Evolutionary conservation across 768 basidiomycete species (phyloP), one percentile per base, ranked within the genome.

Genomic region (Trametes cubensis): DNA sequence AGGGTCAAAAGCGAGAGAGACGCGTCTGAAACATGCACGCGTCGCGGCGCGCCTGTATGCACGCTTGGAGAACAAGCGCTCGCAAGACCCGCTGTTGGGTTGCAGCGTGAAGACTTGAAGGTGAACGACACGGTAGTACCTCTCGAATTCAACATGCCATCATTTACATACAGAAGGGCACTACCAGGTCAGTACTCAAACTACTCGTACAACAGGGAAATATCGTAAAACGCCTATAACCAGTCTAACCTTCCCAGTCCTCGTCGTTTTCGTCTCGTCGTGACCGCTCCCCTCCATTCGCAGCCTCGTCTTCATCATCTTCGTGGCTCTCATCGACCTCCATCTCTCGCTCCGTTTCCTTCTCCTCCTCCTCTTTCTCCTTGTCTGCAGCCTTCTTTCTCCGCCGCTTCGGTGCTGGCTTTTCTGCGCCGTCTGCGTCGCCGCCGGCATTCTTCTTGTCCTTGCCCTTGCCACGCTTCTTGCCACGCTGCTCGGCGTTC

Each of bases 381-480:
- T 53, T 61, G 45, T 51, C 62, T 6, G 50, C 58, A 55, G 70
- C 76, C 68, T 66, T 71, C 69, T 59, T 75, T 62, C 61, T 63
- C 66, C 80, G 85, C 59, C 82, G 77, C 54, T 81, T 79, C 11
- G 78, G 78, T 39, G 79, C 75, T 6, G 79, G 70, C 42, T 58
- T 66, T 14, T 74, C 74, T 13, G 67, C 73, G 7, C 71, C 77
- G 25, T 76, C 79, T 18, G 73, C 76, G 3, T 73, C 70, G 5
- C 71, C 69, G 3, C 71, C 69, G 3, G 78, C 67, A 13, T 21
- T 47, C 5, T 77, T 79, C 42, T 81, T 77, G 51, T 78, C 78
- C 73, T 80, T 88, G 15, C 66, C 68, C 21, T 80, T 80, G 74
- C 81, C 70, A 78, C 77, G 79, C 73, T 84, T 88, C 75, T 86